Evolutionary conservation across 1,284 basidiomycete genomes (phyloP).

Genomic region (Ganoderma sinense): DNA sequence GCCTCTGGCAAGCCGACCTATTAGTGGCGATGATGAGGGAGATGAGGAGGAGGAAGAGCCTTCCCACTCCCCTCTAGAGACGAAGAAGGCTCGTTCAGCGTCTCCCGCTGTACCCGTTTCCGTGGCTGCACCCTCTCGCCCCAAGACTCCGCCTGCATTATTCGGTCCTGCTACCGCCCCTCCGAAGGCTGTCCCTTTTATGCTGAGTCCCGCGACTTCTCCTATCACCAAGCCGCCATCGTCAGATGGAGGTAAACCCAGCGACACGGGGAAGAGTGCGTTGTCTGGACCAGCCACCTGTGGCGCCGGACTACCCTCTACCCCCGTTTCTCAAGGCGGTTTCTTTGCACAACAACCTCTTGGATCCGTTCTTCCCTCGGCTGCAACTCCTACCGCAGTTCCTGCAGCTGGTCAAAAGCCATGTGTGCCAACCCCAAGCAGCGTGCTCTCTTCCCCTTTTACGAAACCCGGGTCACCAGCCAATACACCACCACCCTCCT

Average conservation of each 20-base stretch:
- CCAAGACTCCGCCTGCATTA: conserved; percentile 50
- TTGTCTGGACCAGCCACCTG: conserved; percentile 12
- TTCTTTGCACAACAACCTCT: conserved; percentile 18
- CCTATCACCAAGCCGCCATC: conserved; percentile 16
- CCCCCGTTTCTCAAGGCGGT: conserved; percentile 22
- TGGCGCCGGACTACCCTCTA: conserved; percentile 19
- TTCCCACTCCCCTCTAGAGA: conserved; percentile 1
- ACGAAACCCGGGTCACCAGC: conserved; percentile 13
- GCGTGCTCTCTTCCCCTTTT: conserved; percentile 15
- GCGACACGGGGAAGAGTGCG: conserved; percentile 7
- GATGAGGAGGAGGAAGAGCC: conserved; percentile 22
- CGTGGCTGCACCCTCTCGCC: conserved; percentile 29
- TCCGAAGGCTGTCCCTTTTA: conserved; percentile 32
- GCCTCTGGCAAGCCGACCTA: conserved; percentile 37
- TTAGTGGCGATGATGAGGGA: conserved; percentile 31
- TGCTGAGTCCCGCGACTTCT: conserved; percentile 29
- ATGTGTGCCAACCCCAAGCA: background rate
- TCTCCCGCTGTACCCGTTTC: conserved; percentile 15
- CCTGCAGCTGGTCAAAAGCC: conserved; percentile 19
- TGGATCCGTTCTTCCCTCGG: background rate
- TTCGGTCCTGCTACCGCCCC: conserved; percentile 26
- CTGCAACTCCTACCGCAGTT: background rate
- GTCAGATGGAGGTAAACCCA: conserved; percentile 10
- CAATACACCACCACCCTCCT: background rate
- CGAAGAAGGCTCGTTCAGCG: conserved; percentile 26